These are phyloP conservation scores for Spergularia bocconei DNA, from an alignment of 148 eudicot species.

Conservation along the genomic window DNA sequence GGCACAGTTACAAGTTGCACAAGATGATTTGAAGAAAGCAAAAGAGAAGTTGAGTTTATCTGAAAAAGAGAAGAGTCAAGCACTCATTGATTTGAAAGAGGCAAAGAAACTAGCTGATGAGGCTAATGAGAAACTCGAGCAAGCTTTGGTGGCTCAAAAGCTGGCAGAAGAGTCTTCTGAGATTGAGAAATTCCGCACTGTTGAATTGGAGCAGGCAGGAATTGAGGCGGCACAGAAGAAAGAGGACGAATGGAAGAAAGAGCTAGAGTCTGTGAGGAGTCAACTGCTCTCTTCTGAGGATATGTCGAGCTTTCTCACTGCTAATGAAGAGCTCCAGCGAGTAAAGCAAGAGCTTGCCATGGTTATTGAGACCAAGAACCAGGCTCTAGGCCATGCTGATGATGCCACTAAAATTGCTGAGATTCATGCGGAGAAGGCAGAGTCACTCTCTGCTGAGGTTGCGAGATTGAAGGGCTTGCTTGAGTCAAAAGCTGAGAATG, in stretches of 20 bases:
- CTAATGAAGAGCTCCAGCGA: slow-evolving; percentile 66
- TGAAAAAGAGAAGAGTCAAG: slow-evolving; percentile 74
- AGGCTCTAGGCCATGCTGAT: slow-evolving; percentile 80
- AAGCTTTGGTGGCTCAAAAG: slow-evolving; percentile 84
- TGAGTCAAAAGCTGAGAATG: slow-evolving; percentile 50
- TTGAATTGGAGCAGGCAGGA: slow-evolving; percentile 81
- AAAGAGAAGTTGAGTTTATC: slow-evolving; percentile 56
- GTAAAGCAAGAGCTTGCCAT: slow-evolving; percentile 61
- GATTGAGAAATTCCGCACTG: slow-evolving; percentile 82
- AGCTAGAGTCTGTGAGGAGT: slow-evolving; percentile 61
- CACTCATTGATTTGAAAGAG: slow-evolving; percentile 58
- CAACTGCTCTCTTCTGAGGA: slow-evolving; percentile 54
- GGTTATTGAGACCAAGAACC: slow-evolving; percentile 59
- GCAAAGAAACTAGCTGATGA: slow-evolving; percentile 70
- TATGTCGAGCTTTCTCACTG: slow-evolving; percentile 60
- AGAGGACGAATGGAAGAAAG: slow-evolving; percentile 79
- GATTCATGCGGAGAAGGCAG: slow-evolving; percentile 68
- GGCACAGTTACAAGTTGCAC: slow-evolving; percentile 56
- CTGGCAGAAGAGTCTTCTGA: slow-evolving; percentile 76
- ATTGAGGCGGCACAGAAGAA: slow-evolving; percentile 75
- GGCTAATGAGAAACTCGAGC: slow-evolving; percentile 69
- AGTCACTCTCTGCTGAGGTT: slow-evolving; percentile 63
- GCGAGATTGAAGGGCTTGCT: slow-evolving; percentile 57
- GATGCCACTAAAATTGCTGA: slow-evolving; percentile 86
- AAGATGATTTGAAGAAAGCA: slow-evolving; percentile 80